Percentiles rank a stretch among this genome's conserved stretches.
Evolutionary conservation across 2,329 filamentous ascomycete species (phyloP).

Genomic region (Hymenoscyphus infarciens): DNA sequence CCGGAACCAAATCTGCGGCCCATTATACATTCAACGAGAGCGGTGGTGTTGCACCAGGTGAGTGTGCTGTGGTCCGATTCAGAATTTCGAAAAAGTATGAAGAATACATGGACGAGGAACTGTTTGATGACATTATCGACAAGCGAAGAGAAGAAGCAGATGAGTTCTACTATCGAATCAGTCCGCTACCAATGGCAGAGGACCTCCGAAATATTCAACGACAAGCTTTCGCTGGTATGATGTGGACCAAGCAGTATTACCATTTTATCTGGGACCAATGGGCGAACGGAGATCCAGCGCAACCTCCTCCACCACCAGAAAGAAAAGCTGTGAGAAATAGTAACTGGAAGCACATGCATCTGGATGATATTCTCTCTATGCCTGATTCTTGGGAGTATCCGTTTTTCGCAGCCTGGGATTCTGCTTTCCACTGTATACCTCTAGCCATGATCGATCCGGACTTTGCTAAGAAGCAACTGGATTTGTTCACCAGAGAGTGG

Average conservation of each 20-base stretch:
- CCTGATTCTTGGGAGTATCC: slow-evolving; percentile 98
- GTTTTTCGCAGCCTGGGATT: slow-evolving; percentile 97
- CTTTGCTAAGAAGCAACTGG: slow-evolving; percentile 96
- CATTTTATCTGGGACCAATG: slow-evolving; percentile 97
- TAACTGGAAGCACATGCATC: slow-evolving; percentile 91
- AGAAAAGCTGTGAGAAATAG: slow-evolving; percentile 80
- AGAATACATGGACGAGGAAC: slow-evolving; percentile 83
- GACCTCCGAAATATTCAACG: slow-evolving; percentile 93
- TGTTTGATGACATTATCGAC: slow-evolving; percentile 88
- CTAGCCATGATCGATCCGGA: slow-evolving; percentile 97
- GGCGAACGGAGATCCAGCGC: slow-evolving; percentile 88
- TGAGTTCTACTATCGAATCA: slow-evolving; percentile 92
- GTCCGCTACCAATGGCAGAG: slow-evolving; percentile 87
- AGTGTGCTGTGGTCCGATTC: slow-evolving; percentile 94
- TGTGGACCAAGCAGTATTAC: slow-evolving; percentile 98
- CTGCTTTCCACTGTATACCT: slow-evolving; percentile 93
- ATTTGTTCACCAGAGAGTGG: slow-evolving; percentile 95
- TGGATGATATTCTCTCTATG: slow-evolving; percentile 96
- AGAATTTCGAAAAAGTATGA: slow-evolving; percentile 74
- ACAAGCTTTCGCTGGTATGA: slow-evolving; percentile 92
- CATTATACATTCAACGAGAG: slow-evolving; percentile 92
- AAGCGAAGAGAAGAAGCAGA: slow-evolving; percentile 84
- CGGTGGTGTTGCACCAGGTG: slow-evolving; percentile 80
- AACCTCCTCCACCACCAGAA: slow-evolving; percentile 78
- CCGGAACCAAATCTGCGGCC: slow-evolving; percentile 83